These are phyloP conservation scores for Yarrowia sp. DNA, from an alignment of 805 yeast genomes.

Conservation along the genomic window DNA sequence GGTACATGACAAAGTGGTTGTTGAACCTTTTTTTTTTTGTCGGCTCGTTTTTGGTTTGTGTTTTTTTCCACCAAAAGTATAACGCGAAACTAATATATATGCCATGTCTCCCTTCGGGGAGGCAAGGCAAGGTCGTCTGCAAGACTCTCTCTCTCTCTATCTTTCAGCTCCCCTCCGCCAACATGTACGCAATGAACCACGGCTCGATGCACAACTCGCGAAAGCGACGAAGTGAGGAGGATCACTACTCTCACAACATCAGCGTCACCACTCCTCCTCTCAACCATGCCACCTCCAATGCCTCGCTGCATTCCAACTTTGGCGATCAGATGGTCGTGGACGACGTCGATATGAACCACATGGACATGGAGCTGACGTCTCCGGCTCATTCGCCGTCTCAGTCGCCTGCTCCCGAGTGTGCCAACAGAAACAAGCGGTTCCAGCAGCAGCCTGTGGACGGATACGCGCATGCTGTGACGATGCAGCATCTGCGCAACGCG, in stretches of 20 bases:
- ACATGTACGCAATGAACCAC: conserved; percentile 18
- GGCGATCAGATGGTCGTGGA: neutral
- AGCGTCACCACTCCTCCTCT: neutral
- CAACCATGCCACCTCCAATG: neutral
- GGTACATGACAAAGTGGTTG: too few species aligned
- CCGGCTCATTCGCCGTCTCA: neutral
- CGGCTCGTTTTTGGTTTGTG: too few species aligned
- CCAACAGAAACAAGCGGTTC: neutral
- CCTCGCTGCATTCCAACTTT: conserved; percentile 2
- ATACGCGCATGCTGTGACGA: neutral
- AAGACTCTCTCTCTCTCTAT: too few species aligned
- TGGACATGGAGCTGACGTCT: neutral
- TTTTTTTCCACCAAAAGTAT: neutral
- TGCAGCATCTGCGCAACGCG: neutral
- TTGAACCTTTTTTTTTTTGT: too few species aligned
- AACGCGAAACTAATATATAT: conserved; percentile 26
- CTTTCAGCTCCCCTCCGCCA: neutral
- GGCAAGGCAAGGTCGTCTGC: too few species aligned
- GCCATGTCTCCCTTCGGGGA: neutral
- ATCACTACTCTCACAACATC: too few species aligned
- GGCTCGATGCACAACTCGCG: conserved; percentile 22
- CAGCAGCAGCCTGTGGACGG: conserved; percentile 1
- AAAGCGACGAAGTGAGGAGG: conserved; percentile 10
- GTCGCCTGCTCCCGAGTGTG: neutral
- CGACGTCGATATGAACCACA: neutral